Evolutionary conservation across 768 basidiomycete species (phyloP).

Genomic region (Mycena leptocephala): DNA sequence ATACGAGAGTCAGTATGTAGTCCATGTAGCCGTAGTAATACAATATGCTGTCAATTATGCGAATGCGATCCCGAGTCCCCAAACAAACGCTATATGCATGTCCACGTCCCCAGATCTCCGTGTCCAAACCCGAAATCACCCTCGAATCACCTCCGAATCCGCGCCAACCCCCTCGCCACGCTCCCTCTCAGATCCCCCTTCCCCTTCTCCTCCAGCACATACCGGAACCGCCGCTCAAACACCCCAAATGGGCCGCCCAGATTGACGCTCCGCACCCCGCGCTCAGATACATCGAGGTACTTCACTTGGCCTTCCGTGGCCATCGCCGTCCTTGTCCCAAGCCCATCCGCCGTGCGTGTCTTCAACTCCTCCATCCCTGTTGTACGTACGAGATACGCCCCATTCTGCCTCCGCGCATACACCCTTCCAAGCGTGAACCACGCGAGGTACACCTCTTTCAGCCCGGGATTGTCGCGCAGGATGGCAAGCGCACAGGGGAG

Average conservation of each 20-base stretch:
- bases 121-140: too few species aligned
- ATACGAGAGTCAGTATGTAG: too few species aligned
- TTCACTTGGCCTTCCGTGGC: background rate
- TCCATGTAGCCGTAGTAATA: too few species aligned
- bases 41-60: too few species aligned
- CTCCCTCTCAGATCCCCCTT: background rate
- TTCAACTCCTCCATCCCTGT: too few species aligned
- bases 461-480: background rate
- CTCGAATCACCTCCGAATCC: conserved; percentile 13
- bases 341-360: too few species aligned
- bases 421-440: background rate
- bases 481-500: background rate
- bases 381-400: background rate
- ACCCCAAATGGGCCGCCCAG: conserved; percentile 11
- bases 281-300: conserved; percentile 12
- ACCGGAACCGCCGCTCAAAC: conserved; percentile 18
- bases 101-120: too few species aligned
- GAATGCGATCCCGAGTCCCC: too few species aligned
- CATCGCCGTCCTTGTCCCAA: too few species aligned
- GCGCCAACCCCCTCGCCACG: background rate
- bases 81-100: too few species aligned
- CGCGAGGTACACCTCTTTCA: background rate
- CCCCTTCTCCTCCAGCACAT: background rate
- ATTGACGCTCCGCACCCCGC: background rate
- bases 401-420: background rate